Evolutionary conservation across 176 grass and related monocot genomes (phyloP), one percentile per base, ranked within the genome.

Genomic region (Eragrostis curvula): DNA sequence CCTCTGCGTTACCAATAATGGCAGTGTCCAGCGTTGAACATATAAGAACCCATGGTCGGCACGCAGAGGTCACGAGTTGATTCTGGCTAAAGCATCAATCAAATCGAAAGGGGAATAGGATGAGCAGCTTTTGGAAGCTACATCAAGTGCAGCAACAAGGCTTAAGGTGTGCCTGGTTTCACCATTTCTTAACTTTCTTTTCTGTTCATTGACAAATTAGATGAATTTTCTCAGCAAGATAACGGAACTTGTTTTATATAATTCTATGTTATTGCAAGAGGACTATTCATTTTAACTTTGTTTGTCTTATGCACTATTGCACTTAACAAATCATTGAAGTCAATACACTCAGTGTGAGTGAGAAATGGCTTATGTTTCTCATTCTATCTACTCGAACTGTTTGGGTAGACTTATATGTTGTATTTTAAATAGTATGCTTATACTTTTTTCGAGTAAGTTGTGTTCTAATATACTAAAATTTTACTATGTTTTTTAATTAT

Each of bases 111-210:
- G 59, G 53, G 23, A 58, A 57, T 17, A 5, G 9, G 36, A 27
- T 29, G 39, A 81, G 2, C 51, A 14, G 11, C 30, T 75, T 13
- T 57, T 57, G 15, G 23, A 70, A 18, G 62, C 29, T 36, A 17
- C 28, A 18, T 36, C 28, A 17, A 65, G 62, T 36, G 14, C 8
- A 18, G 6, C 46, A 24, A 44, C 23, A 70, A 71, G 79, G 17
- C 48, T 17, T 40, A 69, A 80, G 78, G 49, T 80, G 40, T 80
- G 65, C 24, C 5, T 10, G 27, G 24, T 56, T 69, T 56, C 5
- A 18, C 15, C 12, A 17, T 65, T 65, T 36, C 39, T 17, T 17
- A 65, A 18, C 15, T 8, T n/a, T 18, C 60, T 15, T 30, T 27
- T 30, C 10, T 5, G 2, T 1, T 28, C 13, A 61, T 28, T 27